Conservation (phyloP, 2,329 filamentous ascomycete genomes). For the Aspergillus sergii region DNA sequence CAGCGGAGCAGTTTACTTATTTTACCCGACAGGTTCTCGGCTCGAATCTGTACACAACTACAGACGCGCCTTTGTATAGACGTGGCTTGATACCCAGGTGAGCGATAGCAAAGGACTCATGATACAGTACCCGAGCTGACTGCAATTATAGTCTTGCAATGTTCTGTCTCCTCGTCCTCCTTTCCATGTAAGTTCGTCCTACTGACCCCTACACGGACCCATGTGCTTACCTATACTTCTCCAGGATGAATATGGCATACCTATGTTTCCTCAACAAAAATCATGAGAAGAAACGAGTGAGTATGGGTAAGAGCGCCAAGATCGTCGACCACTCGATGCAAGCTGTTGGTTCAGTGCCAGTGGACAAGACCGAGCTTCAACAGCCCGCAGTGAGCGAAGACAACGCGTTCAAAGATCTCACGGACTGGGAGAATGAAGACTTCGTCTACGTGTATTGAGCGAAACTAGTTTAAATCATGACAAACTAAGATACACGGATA, state of each 20-base stretch:
- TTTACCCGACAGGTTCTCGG: constrained; percentile 54
- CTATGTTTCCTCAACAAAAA: constrained; percentile 57
- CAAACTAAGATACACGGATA: background rate
- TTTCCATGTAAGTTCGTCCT: constrained; percentile 46
- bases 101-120: background rate
- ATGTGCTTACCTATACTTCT: background rate
- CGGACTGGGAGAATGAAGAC: constrained; percentile 64
- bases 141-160: constrained; percentile 50
- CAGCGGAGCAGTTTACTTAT: background rate
- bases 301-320: constrained; percentile 61
- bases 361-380: constrained; percentile 32
- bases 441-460: constrained; percentile 61
- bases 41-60: constrained; percentile 64
- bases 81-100: constrained; percentile 62
- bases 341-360: constrained; percentile 32
- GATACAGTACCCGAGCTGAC: background rate
- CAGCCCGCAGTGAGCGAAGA: constrained; percentile 42
- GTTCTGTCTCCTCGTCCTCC: constrained; percentile 60
- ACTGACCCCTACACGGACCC: too few relatives aligned
- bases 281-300: constrained; percentile 58
- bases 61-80: constrained; percentile 60
- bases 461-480: background rate
- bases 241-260: constrained; percentile 47
- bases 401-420: constrained; percentile 60
- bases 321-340: constrained; percentile 64